These are phyloP conservation scores for Nannochloropsis gaditana DNA, from an alignment of 108 stramenopile species.

Conservation along the genomic window DNA sequence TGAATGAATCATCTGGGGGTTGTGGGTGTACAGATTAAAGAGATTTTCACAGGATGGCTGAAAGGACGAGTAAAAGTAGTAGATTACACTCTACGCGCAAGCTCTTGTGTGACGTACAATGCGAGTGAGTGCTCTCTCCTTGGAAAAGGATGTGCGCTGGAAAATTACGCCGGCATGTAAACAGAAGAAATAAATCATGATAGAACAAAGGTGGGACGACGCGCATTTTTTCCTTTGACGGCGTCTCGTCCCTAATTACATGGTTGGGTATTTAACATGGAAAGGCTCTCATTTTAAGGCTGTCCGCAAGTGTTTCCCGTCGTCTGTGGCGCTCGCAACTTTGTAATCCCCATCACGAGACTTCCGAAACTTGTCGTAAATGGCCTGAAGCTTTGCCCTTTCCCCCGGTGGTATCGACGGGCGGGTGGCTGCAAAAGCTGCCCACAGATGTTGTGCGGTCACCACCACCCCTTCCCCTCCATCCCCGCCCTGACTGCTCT, in stretches of 20 bases:
- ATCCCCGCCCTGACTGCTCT: no score
- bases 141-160: no score
- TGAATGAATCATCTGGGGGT: no score
- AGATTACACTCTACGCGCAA: no score
- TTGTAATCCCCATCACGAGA: neutral
- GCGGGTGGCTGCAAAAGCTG: conserved; percentile 31
- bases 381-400: conserved; percentile 24
- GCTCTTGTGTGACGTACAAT: no score
- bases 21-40: no score
- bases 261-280: neutral
- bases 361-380: conserved; percentile 29
- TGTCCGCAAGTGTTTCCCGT: conserved; percentile 19
- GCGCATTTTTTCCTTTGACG: neutral
- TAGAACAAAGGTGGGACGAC: no score
- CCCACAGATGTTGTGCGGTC: conserved; percentile 28
- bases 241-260: neutral
- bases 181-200: no score
- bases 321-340: neutral
- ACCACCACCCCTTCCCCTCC: conserved; percentile 25
- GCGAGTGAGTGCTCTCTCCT: no score
- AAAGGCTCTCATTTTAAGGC: neutral
- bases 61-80: no score
- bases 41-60: no score
- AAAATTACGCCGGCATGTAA: no score
- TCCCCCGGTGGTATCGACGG: conserved; percentile 35